Evolutionary conservation across 2,329 filamentous ascomycete species (phyloP), one percentile per base, ranked within the genome.

Genomic region (Cordyceps javanica): DNA sequence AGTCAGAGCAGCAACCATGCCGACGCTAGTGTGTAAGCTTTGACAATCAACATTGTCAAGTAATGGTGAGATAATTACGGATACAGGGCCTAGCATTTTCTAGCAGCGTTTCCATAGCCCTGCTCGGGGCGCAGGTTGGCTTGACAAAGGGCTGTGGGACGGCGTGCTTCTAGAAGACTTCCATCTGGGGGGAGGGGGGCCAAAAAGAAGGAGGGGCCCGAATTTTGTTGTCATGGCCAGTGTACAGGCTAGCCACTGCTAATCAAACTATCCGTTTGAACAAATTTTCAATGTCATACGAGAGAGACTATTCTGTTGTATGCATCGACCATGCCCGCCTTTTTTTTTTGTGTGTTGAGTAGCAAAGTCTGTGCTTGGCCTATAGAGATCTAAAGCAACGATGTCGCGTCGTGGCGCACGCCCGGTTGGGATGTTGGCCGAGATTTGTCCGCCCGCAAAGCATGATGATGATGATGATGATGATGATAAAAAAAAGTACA

Each of bases 111-210:
- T 13, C 42, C 49, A 23, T 23, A 56, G 53, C 44, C 53, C 41
- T 55, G 53, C 7, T 16, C 32, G 26, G 28, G 52, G 28, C 38
- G 38, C 50, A 34, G 36, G 51, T 26, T 21, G 32, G 52, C 32
- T 49, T 49, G 44, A 56, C 54, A 56, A 49, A 56, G 49, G 42
- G 16, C 10, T 38, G 51, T 26, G 53, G 54, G 48, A 28, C 30
- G 19, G 44, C 26, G 30, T 46, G 52, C 49, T 56, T 56, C 54
- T 56, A 56, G 54, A 48, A 55, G 42, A 32, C 42, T 55, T 55
- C 52, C 30, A 36, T 28, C 10, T 6, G 10, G 36, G 36, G 25
- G 21, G 11, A 16, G 46, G 7, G 26, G 28, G 46, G 5, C n/a
- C n/a, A n/a, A n/a, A n/a, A n/a, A n/a, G n/a, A n/a, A 26, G 26